Evolutionary conservation across 2,329 filamentous ascomycete genomes (phyloP), one percentile per base, ranked within the genome.

Genomic region (Aspergillus calidoustus): DNA sequence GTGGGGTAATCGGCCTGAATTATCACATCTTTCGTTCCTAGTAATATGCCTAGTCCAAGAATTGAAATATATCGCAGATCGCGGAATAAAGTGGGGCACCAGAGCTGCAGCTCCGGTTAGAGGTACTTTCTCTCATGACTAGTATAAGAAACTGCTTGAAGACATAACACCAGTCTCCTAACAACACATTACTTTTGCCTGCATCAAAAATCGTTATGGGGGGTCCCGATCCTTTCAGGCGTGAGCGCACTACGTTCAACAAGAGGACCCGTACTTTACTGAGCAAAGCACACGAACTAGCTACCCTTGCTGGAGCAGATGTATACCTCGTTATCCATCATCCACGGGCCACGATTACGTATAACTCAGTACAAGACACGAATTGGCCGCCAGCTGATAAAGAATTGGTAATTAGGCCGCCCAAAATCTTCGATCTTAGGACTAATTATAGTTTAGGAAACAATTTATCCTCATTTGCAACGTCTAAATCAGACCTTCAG

Each of bases 291-390:
- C 49, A 62, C 50, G 44, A 57, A 30, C 55, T 62, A 43, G 55
- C 60, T 38, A 51, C 53, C 30, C 54, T 58, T 38, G 47, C 28
- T 13, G 49, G 50, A 7, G 55, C 55, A 15, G 57, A 54, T 22
- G 55, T 62, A 15, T 62, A 58, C 23, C 43, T 62, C 52, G 44
- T 62, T 17, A 62, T 62, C 28, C 38, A 62, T 54, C 50, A 62
- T 52, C 54, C 55, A 30, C 55, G 55, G 34, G 55, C 50, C 23
- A 58, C 60, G 53, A 25, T 62, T 28, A 48, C 53, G 22, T 62
- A 62, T 48, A 62, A 62, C 52, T 62, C 54, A 4, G 55, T 50
- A 25, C 30, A 34, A 51, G 49, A 57, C 28, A n/a, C 43, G 28
- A 23, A 58, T 28, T 62, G 54, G 55, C 60, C 50, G 17, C 54